A percentile compares a stretch with the other conserved stretches of the same genome.
phyloP scores from a whole-genome alignment of 2,329 filamentous ascomycete species.

The Alternaria sp. region DNA sequence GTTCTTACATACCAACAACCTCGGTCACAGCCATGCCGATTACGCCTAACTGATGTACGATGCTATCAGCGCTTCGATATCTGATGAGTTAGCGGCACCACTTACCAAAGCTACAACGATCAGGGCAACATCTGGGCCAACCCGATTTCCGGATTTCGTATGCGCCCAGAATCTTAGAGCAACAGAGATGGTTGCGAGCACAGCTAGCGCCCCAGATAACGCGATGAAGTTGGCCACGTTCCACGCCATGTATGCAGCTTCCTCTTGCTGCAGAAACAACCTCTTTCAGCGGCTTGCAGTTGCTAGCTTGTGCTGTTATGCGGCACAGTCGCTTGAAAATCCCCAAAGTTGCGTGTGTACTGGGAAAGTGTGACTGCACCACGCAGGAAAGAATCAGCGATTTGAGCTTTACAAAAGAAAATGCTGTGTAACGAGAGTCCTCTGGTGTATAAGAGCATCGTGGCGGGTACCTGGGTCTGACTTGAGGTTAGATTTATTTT shows the following conservation, averaged over 20 bases:
- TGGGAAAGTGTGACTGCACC: too few relatives aligned
- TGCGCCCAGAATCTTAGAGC: conserved; percentile 2
- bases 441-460: too few relatives aligned
- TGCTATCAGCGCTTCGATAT: background rate
- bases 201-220: background rate
- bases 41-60: background rate
- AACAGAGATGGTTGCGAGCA: background rate
- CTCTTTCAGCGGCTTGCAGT: background rate
- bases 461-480: too few relatives aligned
- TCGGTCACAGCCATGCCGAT: background rate
- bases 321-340: background rate
- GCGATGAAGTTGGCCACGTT: conserved; percentile 1
- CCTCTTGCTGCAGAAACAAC: background rate
- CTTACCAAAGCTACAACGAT: conserved; percentile 1
- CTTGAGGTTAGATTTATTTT: too few relatives aligned
- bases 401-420: too few relatives aligned
- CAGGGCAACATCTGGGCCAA: background rate
- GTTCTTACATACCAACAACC: background rate
- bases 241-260: conserved; percentile 4
- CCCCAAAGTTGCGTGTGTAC: too few relatives aligned
- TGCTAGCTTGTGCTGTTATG: background rate
- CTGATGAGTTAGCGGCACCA: background rate
- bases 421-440: too few relatives aligned
- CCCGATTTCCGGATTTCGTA: background rate
- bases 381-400: too few relatives aligned